phyloP scores from a whole-genome alignment of 768 basidiomycete species.

The Amanita jacksonii region DNA sequence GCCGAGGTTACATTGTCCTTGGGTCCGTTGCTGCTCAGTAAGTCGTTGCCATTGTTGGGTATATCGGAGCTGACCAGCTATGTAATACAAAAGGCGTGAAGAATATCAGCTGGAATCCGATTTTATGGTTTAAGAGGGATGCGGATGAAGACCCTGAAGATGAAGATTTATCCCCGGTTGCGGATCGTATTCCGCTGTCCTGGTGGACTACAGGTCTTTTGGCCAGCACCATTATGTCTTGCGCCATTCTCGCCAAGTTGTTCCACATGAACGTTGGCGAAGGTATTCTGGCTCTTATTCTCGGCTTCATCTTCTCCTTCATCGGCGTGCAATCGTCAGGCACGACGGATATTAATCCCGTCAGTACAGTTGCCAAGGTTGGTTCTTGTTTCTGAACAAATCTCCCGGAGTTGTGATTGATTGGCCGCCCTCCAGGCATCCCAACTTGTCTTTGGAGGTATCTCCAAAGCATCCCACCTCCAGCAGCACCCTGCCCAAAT shows the following conservation, averaged over 20 bases:
- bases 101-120: conserved; percentile 18
- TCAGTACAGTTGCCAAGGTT: conserved; percentile 50
- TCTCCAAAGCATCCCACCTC: conserved; percentile 37
- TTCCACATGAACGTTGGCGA: conserved; percentile 52
- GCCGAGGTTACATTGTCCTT: conserved; percentile 38
- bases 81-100: conserved; percentile 12
- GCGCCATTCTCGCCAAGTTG: conserved; percentile 42
- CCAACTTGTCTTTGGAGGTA: conserved; percentile 57
- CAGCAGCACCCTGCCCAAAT: conserved; percentile 26
- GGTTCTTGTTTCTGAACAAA: neutral
- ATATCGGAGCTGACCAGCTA: neutral
- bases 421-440: conserved; percentile 27
- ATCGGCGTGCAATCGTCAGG: conserved; percentile 55
- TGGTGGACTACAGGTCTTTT: conserved; percentile 49
- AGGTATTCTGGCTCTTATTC: conserved; percentile 44
- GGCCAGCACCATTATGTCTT: conserved; percentile 37
- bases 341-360: conserved; percentile 52
- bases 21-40: conserved; percentile 25
- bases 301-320: conserved; percentile 60
- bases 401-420: neutral
- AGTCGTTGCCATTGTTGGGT: conserved; percentile 2
- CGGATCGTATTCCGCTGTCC: conserved; percentile 43
- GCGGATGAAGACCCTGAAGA: conserved; percentile 28
- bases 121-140: conserved; percentile 20
- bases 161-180: conserved; percentile 38